phyloP scores from a whole-genome alignment of 805 yeast species.

The Pichia eremophila region DNA sequence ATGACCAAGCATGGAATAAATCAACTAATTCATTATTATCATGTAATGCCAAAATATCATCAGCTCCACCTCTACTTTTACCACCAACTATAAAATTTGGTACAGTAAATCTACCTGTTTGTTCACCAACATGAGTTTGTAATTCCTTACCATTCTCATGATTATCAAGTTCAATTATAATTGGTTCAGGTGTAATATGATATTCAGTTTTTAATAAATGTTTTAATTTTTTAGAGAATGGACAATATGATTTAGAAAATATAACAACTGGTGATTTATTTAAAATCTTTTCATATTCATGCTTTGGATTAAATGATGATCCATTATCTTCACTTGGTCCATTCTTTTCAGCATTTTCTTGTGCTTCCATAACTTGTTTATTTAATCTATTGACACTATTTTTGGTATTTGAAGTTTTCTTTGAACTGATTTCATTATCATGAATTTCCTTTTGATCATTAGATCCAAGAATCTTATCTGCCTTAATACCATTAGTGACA shows the following conservation, averaged over 20 bases:
- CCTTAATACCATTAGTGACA: conserved; percentile 4
- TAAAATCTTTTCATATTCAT: conserved; percentile 49
- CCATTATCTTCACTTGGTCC: conserved; percentile 4
- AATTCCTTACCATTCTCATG: conserved; percentile 68
- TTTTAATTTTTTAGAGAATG: conserved; percentile 67
- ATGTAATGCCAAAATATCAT: conserved; percentile 64
- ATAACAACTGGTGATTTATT: conserved; percentile 55
- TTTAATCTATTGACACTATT: not conserved
- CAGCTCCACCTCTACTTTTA: conserved; percentile 78
- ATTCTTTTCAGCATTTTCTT: conserved; percentile 5
- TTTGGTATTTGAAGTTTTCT: not conserved
- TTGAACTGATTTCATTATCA: not conserved
- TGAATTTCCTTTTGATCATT: conserved; percentile 5
- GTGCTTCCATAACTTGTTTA: conserved; percentile 2
- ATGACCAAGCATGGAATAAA: conserved; percentile 55
- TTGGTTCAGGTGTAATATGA: conserved; percentile 61
- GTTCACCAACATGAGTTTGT: conserved; percentile 58
- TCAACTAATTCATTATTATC: conserved; percentile 43
- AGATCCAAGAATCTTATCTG: conserved; percentile 3
- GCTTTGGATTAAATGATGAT: conserved; percentile 36
- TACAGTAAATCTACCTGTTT: conserved; percentile 77
- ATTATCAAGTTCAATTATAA: conserved; percentile 72
- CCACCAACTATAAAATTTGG: conserved; percentile 80
- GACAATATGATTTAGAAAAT: conserved; percentile 59
- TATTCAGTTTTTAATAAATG: conserved; percentile 53